Conservation (phyloP, 495 filamentous ascomycete species). For the Sporormia fimetaria region DNA sequence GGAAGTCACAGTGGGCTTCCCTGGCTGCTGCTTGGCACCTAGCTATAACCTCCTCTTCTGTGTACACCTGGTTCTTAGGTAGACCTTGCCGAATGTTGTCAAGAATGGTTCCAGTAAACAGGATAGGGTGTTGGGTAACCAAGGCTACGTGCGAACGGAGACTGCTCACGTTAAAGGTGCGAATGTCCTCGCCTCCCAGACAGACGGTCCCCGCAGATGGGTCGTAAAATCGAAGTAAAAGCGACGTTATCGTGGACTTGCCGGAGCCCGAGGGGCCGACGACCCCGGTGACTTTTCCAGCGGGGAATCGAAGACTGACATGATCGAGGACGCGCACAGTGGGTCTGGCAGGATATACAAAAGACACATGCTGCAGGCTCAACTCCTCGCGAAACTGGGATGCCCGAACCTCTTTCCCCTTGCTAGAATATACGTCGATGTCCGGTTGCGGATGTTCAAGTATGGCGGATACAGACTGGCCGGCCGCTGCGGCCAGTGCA, state of each 20-base stretch:
- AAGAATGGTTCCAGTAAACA: conserved; percentile 20
- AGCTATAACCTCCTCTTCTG: conserved; percentile 9
- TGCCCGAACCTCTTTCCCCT: conserved; percentile 7
- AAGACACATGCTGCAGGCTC: conserved; percentile 21
- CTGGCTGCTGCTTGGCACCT: conserved; percentile 1
- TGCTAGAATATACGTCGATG: conserved; percentile 31
- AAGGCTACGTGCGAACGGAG: conserved; percentile 9
- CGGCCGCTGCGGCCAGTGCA: conserved; percentile 38
- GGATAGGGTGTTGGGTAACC: conserved; percentile 13
- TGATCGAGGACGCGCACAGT: conserved; percentile 12
- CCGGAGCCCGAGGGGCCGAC: conserved; percentile 24
- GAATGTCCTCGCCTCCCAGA: conserved; percentile 4
- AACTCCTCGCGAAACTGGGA: conserved; percentile 6
- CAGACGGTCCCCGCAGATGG: conserved; percentile 7
- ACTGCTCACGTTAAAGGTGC: background rate
- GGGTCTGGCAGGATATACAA: conserved; percentile 26
- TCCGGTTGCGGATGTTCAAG: conserved; percentile 36
- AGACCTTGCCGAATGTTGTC: conserved; percentile 25
- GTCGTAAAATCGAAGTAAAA: conserved; percentile 19
- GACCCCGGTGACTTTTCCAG: conserved; percentile 22
- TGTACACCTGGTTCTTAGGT: background rate
- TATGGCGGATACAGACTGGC: conserved; percentile 36
- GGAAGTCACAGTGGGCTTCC: conserved; percentile 18
- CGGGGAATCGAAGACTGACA: conserved; percentile 11
- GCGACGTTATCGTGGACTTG: conserved; percentile 14